phyloP scores from a whole-genome alignment of 2,329 filamentous ascomycete species.

The Arthrobotrys iridis region DNA sequence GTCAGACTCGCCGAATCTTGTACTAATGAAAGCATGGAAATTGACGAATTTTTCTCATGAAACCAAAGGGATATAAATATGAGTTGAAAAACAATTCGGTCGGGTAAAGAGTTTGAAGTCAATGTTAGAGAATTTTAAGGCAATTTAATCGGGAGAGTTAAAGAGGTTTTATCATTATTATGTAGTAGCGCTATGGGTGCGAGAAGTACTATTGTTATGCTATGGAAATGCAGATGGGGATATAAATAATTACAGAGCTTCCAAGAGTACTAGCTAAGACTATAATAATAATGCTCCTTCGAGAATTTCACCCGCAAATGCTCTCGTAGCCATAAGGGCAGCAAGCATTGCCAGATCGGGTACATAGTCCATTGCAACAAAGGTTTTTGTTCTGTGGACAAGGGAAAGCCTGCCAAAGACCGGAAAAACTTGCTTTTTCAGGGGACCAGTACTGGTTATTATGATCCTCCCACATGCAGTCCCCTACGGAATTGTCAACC shows the following conservation, averaged over 20 bases:
- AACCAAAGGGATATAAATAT: not conserved
- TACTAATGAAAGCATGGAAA: not conserved
- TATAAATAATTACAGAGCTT: no score
- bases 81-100: not conserved
- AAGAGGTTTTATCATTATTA: no score
- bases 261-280: no score
- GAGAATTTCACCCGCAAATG: no score
- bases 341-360: not conserved
- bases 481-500: not conserved
- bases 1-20: not conserved
- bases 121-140: no score
- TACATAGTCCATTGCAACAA: slow-evolving; percentile 1
- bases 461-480: not conserved
- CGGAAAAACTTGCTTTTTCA: not conserved
- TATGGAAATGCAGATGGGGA: no score
- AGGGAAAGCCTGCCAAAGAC: not conserved
- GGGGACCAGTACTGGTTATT: slow-evolving; percentile 1
- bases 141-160: no score
- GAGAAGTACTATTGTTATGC: no score
- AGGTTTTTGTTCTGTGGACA: not conserved
- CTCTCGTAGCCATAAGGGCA: slow-evolving; percentile 1
- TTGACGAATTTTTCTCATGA: not conserved
- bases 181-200: no score
- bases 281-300: no score
- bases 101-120: no score